Evolutionary conservation across 129 eudicot species (phyloP).

Genomic region (Logfia minima): DNA sequence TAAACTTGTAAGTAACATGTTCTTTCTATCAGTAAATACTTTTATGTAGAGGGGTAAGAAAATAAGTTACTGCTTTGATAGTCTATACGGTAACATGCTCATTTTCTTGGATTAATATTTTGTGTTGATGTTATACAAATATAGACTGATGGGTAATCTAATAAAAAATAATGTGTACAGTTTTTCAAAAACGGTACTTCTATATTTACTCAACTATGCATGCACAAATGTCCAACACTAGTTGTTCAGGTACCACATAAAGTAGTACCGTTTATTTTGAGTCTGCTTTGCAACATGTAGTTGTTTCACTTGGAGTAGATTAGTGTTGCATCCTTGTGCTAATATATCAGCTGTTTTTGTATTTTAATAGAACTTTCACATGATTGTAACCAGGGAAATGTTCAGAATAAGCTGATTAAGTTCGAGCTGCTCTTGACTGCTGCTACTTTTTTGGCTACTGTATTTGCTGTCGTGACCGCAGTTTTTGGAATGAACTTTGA

Average conservation of each 20-base stretch:
- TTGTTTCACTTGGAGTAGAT: neutral
- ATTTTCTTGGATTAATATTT: too few species aligned
- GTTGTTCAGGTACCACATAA: neutral
- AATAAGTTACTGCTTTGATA: slow-evolving; percentile 59
- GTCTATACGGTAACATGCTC: slow-evolving; percentile 72
- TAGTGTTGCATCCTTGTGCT: neutral
- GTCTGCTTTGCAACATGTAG: neutral
- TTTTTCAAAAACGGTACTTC: neutral
- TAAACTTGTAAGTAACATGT: slow-evolving; percentile 63
- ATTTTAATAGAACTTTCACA: slow-evolving; percentile 2
- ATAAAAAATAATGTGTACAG: neutral
- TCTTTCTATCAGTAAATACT: neutral
- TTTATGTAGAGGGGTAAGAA: neutral
- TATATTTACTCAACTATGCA: neutral
- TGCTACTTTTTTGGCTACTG: slow-evolving; percentile 83
- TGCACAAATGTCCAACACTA: neutral
- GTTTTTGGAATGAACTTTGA: slow-evolving; percentile 96
- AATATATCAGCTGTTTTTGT: neutral
- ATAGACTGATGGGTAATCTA: neutral
- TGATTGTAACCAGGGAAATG: slow-evolving; percentile 67
- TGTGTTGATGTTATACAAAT: neutral
- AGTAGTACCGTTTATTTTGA: neutral
- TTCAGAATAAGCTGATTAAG: slow-evolving; percentile 94
- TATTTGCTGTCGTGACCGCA: slow-evolving; percentile 91
- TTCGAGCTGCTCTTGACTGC: slow-evolving; percentile 93